phyloP scores from a whole-genome alignment of 257 asterid genomes.

The Solanum dulcamara region DNA sequence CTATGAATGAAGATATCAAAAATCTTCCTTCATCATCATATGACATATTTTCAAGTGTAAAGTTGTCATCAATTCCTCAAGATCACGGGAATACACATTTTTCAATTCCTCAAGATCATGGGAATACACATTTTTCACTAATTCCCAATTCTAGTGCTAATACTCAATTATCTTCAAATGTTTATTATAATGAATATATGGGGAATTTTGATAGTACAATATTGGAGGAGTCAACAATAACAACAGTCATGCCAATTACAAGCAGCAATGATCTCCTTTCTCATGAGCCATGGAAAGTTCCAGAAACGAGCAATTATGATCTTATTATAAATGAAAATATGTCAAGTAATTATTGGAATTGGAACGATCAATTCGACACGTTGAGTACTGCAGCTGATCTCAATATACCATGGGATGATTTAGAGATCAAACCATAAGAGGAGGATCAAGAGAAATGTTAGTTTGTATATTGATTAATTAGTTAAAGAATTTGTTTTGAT shows the following conservation, averaged over 20 bases:
- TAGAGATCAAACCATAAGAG: slow-evolving; percentile 19
- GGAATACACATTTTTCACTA: neutral
- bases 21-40: slow-evolving; percentile 12
- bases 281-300: slow-evolving; percentile 29
- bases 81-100: neutral
- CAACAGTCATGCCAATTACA: slow-evolving; percentile 22
- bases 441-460: neutral
- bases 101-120: neutral
- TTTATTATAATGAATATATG: neutral
- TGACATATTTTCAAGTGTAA: neutral
- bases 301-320: slow-evolving; percentile 3
- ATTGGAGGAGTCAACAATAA: slow-evolving; percentile 31
- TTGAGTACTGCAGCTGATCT: slow-evolving; percentile 28
- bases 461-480: neutral
- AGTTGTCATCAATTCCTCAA: neutral
- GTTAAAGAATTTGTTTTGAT: neutral
- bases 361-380: slow-evolving; percentile 26
- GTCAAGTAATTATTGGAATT: slow-evolving; percentile 21
- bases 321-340: neutral
- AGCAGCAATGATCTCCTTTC: slow-evolving; percentile 3
- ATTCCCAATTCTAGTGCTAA: neutral
- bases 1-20: slow-evolving; percentile 7
- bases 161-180: neutral
- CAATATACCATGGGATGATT: slow-evolving; percentile 27
- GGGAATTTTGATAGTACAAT: slow-evolving; percentile 21